Evolutionary conservation across 257 asterid species (phyloP).

Genomic region (Hygrophila difformis): DNA sequence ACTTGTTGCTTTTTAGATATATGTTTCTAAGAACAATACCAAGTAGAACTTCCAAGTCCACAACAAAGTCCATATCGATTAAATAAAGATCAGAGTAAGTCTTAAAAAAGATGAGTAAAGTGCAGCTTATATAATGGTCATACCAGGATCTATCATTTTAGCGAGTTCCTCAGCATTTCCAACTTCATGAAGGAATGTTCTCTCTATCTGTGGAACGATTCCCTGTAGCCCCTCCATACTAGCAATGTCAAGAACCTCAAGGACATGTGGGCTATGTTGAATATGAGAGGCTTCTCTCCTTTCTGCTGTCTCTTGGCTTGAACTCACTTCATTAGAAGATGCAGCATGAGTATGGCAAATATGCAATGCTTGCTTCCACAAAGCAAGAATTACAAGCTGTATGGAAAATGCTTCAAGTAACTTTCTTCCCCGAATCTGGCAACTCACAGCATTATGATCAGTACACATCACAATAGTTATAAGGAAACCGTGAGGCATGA

Average conservation of each 20-base stretch:
- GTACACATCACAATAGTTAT: slow-evolving; percentile 3
- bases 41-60: no score
- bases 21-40: no score
- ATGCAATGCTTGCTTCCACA: slow-evolving; percentile 94
- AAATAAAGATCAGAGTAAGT: not conserved
- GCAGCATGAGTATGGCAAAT: slow-evolving; percentile 80
- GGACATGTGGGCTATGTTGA: slow-evolving; percentile 23
- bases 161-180: slow-evolving; percentile 77
- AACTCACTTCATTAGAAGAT: slow-evolving; percentile 64
- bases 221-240: slow-evolving; percentile 28
- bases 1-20: no score
- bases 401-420: slow-evolving; percentile 80
- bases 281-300: slow-evolving; percentile 31
- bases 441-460: slow-evolving; percentile 10
- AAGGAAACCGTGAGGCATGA: not conserved
- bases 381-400: slow-evolving; percentile 82
- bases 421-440: slow-evolving; percentile 56
- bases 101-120: slow-evolving; percentile 2
- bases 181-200: slow-evolving; percentile 71
- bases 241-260: slow-evolving; percentile 29
- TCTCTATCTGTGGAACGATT: slow-evolving; percentile 49
- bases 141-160: slow-evolving; percentile 69
- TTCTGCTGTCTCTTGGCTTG: slow-evolving; percentile 35
- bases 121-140: slow-evolving; percentile 7
- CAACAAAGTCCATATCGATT: not conserved